Conservation (phyloP, 2,329 filamentous ascomycete genomes). For the Fusarium sp. region DNA sequence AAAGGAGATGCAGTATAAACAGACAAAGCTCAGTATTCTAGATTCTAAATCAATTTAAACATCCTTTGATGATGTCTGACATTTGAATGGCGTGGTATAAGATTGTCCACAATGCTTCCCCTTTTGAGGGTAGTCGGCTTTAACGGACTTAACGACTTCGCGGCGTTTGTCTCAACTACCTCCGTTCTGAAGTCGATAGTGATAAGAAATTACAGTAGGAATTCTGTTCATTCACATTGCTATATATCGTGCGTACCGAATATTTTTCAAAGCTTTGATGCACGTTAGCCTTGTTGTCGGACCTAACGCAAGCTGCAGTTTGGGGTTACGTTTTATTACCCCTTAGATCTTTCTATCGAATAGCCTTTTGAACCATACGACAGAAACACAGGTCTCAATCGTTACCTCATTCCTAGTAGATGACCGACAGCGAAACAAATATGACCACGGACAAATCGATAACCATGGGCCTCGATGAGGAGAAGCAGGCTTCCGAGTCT, state of each 20-base stretch:
- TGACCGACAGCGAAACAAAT: rapidly evolving
- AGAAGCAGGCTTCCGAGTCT: background rate
- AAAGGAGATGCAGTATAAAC: no score
- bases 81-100: background rate
- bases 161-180: background rate
- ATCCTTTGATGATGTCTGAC: rapidly evolving
- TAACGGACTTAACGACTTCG: background rate
- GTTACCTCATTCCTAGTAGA: rapidly evolving
- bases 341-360: rapidly evolving
- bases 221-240: rapidly evolving
- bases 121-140: background rate
- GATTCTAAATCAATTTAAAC: rapidly evolving
- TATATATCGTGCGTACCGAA: rapidly evolving
- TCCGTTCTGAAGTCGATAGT: background rate
- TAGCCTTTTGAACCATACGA: background rate
- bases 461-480: background rate
- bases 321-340: background rate
- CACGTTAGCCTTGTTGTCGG: rapidly evolving
- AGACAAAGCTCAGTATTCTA: rapidly evolving
- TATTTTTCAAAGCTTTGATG: background rate
- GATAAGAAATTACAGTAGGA: rapidly evolving
- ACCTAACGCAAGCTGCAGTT: background rate
- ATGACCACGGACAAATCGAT: rapidly evolving
- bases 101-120: background rate
- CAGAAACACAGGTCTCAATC: rapidly evolving